phyloP scores from a whole-genome alignment of 106 monocot species.

The Agapanthus africanus region DNA sequence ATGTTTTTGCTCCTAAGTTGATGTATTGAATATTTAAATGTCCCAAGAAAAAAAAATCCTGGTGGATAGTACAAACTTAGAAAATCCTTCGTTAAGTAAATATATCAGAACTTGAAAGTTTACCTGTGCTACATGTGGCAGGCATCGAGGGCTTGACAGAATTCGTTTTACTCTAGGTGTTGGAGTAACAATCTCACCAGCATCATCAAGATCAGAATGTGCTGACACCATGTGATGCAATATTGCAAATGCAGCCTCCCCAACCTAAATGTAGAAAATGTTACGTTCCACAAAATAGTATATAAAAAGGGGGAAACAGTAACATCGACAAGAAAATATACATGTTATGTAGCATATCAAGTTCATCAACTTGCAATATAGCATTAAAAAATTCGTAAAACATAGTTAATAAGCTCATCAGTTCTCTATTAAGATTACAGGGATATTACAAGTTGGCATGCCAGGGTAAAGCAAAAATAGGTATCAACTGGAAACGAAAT shows the following conservation, averaged over 20 bases:
- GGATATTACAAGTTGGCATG: not conserved
- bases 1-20: not conserved
- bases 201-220: slow-evolving; percentile 99
- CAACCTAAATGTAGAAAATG: slow-evolving; percentile 47
- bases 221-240: slow-evolving; percentile 91
- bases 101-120: not conserved
- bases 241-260: slow-evolving; percentile 79
- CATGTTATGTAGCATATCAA: not conserved
- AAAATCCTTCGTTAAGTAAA: not conserved
- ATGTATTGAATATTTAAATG: too few species aligned
- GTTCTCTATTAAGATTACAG: not conserved
- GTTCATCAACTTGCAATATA: not conserved
- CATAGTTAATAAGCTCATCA: not conserved
- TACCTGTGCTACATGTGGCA: slow-evolving; percentile 98
- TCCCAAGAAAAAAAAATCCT: too few species aligned
- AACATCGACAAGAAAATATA: not conserved
- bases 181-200: slow-evolving; percentile 96
- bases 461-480: not conserved
- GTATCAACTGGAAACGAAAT: not conserved
- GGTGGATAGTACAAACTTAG: not conserved
- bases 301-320: not conserved
- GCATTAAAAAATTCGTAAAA: not conserved
- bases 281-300: not conserved
- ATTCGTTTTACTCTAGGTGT: slow-evolving; percentile 95
- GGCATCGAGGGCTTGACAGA: slow-evolving; percentile 88